phyloP scores from a whole-genome alignment of 108 stramenopile species.

The Nitzschia sp. region DNA sequence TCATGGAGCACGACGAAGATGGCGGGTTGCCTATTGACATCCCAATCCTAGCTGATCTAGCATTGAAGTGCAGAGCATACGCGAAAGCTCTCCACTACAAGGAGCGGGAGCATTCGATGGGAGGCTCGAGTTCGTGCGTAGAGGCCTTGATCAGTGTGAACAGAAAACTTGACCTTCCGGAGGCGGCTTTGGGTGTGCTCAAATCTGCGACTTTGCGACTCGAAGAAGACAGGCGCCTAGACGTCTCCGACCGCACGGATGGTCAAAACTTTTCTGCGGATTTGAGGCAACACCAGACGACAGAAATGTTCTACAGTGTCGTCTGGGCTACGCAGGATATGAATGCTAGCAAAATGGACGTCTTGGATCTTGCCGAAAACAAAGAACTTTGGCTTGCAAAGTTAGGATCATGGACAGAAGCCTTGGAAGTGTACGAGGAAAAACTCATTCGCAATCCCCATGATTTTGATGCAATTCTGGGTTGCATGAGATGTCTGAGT shows the following conservation, averaged over 20 bases:
- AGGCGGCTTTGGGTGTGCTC: conserved; percentile 95
- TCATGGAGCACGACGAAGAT: conserved; percentile 93
- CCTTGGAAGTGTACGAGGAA: conserved; percentile 79
- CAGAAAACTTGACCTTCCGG: conserved; percentile 94
- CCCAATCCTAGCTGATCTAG: conserved; percentile 84
- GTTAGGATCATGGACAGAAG: conserved; percentile 95
- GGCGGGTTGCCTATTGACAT: conserved; percentile 95
- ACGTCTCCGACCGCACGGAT: background rate
- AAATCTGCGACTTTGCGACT: conserved; percentile 85
- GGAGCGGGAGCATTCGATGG: conserved; percentile 86
- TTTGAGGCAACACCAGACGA: conserved; percentile 31
- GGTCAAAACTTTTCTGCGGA: conserved; percentile 19
- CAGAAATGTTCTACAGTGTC: conserved; percentile 78
- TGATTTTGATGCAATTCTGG: conserved; percentile 86
- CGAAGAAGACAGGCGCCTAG: conserved; percentile 23
- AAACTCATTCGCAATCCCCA: conserved; percentile 72
- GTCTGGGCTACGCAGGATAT: conserved; percentile 49
- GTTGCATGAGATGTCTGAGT: conserved; percentile 95
- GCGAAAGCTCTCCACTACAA: conserved; percentile 96
- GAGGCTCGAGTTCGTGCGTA: conserved; percentile 65
- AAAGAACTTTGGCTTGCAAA: conserved; percentile 95
- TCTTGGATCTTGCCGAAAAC: conserved; percentile 43
- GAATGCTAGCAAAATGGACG: conserved; percentile 27
- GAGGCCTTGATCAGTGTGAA: conserved; percentile 96
- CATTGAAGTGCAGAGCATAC: conserved; percentile 95